Conservation (phyloP, 306 rosid genomes). For the Acacia acuminata region DNA sequence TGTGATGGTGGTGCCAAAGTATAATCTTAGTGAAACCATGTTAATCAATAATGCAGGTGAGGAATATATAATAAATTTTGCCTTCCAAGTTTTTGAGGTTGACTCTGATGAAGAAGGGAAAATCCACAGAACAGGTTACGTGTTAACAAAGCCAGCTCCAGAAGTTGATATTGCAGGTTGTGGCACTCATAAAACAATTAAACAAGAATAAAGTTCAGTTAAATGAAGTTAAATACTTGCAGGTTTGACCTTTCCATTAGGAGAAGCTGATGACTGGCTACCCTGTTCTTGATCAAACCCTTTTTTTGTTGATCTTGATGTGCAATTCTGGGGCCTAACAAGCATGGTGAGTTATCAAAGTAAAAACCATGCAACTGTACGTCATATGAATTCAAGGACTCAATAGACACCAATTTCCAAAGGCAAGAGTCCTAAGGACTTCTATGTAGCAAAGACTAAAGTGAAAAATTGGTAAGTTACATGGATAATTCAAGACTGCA, state of each 20-base stretch:
- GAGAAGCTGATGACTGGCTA: conserved; percentile 43
- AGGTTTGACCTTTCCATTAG: conserved; percentile 44
- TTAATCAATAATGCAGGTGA: not conserved
- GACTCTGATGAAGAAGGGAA: not conserved
- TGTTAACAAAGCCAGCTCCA: conserved; percentile 3
- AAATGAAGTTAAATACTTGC: too few species aligned
- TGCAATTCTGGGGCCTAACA: conserved; percentile 59
- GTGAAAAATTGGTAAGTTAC: not conserved
- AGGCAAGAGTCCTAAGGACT: not conserved
- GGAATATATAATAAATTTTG: not conserved
- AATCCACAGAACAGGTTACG: conserved; percentile 14
- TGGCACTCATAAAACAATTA: not conserved
- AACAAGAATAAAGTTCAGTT: conserved; percentile 9
- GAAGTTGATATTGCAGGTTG: conserved; percentile 5
- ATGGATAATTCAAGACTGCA: not conserved
- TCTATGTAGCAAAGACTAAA: too few species aligned
- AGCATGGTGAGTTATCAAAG: not conserved
- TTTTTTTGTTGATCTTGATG: conserved; percentile 48
- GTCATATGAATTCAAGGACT: not conserved
- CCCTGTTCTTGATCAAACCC: conserved; percentile 42
- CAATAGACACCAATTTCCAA: not conserved
- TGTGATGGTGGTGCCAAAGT: not conserved
- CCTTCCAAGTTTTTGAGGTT: not conserved
- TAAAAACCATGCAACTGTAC: not conserved
- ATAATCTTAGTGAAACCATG: not conserved